Conservation (phyloP, 2,329 filamentous ascomycete species). For the Fusarium nelsonii region DNA sequence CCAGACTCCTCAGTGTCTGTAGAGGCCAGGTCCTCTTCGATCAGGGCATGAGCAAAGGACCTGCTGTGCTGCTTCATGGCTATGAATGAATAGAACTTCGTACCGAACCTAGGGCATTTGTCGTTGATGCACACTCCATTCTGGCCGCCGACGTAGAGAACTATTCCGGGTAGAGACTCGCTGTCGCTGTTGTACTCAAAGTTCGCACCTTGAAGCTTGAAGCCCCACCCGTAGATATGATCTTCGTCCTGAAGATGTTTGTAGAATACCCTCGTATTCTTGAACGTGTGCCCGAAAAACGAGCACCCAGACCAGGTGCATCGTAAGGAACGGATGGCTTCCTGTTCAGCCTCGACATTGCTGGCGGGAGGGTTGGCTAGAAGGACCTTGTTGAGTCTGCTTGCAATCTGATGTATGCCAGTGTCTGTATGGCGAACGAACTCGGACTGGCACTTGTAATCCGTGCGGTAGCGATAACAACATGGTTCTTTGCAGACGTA, state of each 20-base stretch:
- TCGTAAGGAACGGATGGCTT: slow-evolving; percentile 27
- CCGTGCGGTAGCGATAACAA: slow-evolving; percentile 24
- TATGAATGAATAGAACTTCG: not conserved
- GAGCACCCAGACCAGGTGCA: slow-evolving; percentile 38
- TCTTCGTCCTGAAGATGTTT: slow-evolving; percentile 16
- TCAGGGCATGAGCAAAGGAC: slow-evolving; percentile 8
- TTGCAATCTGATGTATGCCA: slow-evolving; percentile 26
- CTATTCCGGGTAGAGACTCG: slow-evolving; percentile 6
- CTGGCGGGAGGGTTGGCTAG: not conserved
- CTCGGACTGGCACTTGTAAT: slow-evolving; percentile 40
- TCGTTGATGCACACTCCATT: slow-evolving; percentile 23
- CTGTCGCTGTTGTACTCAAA: not conserved
- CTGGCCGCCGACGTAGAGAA: not conserved
- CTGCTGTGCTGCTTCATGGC: slow-evolving; percentile 23
- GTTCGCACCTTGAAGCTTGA: not conserved
- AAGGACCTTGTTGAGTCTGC: slow-evolving; percentile 19
- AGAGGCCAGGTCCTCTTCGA: slow-evolving; percentile 1
- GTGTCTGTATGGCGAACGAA: slow-evolving; percentile 30
- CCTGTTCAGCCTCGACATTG: slow-evolving; percentile 29
- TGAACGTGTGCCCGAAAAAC: slow-evolving; percentile 19
- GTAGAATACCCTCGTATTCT: slow-evolving; percentile 12
- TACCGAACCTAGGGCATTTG: slow-evolving; percentile 15
- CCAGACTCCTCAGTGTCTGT: not conserved
- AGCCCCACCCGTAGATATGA: slow-evolving; percentile 13
- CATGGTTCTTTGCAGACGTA: slow-evolving; percentile 36